A percentile compares a stretch with the other conserved stretches of the same genome.
Conservation (phyloP, 352 stramenopile genomes). For the Globisporangium uncinulatum region DNA sequence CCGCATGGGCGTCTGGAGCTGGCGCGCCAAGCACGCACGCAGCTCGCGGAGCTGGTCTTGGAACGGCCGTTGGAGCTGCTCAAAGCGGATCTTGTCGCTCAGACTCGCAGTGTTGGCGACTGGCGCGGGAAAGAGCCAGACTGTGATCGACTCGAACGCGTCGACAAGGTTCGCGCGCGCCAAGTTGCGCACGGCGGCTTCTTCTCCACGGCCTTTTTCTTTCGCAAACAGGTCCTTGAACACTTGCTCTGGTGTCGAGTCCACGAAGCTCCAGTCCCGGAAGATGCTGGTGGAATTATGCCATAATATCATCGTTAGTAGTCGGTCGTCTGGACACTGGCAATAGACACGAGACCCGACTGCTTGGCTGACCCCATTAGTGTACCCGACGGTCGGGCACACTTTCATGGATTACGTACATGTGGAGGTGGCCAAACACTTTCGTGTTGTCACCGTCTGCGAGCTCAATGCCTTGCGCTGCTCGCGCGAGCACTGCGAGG, state of each 20-base stretch:
- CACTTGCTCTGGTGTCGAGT: constrained; percentile 76
- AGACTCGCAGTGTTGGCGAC: constrained; percentile 76
- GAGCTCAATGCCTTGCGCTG: constrained; percentile 77
- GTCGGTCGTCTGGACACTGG: too few species aligned
- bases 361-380: too few species aligned
- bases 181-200: constrained; percentile 79
- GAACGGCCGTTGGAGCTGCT: constrained; percentile 73
- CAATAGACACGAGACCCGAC: background rate
- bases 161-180: constrained; percentile 68
- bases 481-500: constrained; percentile 68
- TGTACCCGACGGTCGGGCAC: too few species aligned
- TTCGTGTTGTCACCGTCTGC: constrained; percentile 69
- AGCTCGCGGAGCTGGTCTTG: constrained; percentile 72
- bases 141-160: constrained; percentile 81
- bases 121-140: constrained; percentile 82
- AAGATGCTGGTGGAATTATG: constrained; percentile 46
- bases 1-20: constrained; percentile 67
- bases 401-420: constrained; percentile 35
- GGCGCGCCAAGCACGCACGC: constrained; percentile 58
- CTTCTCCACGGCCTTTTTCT: constrained; percentile 72
- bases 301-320: background rate
- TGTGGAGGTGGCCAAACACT: constrained; percentile 84
- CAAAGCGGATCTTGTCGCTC: constrained; percentile 80
- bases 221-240: constrained; percentile 78
- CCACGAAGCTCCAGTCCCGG: constrained; percentile 86